phyloP scores from a whole-genome alignment of 2,329 filamentous ascomycete species.

The Aschersonia sp. region DNA sequence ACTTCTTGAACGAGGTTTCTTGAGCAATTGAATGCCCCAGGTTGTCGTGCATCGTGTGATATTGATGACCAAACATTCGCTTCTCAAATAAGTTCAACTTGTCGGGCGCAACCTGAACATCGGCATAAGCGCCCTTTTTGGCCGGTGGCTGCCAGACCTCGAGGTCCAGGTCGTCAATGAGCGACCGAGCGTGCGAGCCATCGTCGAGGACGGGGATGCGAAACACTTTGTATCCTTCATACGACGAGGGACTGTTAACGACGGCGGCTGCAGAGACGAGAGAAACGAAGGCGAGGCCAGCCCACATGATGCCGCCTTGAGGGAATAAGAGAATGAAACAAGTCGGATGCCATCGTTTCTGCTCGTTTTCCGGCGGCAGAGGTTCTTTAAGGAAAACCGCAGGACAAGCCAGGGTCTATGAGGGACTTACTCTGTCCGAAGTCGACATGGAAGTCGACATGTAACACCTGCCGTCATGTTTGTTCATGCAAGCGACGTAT shows the following conservation, averaged over 20 bases:
- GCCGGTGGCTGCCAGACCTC: constrained; percentile 21
- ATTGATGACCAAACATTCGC: constrained; percentile 7
- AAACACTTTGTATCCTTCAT: constrained; percentile 30
- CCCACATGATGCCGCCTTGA: constrained; percentile 6
- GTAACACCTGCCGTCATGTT: no score
- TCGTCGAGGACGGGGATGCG: constrained; percentile 22
- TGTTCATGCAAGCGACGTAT: no score
- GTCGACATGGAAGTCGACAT: no score
- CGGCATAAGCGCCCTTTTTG: constrained; percentile 18
- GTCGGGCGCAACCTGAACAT: constrained; percentile 24
- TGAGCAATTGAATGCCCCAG: constrained; percentile 21
- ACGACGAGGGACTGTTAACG: constrained; percentile 14
- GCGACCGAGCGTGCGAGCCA: constrained; percentile 15
- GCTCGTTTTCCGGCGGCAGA: no score
- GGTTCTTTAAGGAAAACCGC: no score
- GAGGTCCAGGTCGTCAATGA: constrained; percentile 19
- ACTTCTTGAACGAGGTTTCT: constrained; percentile 16
- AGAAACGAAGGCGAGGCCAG: constrained; percentile 4
- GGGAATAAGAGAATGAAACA: no score
- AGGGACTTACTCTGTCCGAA: no score
- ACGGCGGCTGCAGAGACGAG: constrained; percentile 7
- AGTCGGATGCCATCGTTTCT: no score
- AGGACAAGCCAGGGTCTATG: no score
- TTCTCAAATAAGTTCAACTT: constrained; percentile 18
- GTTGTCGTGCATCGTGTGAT: constrained; percentile 18